Evolutionary conservation across 495 filamentous ascomycete genomes (phyloP).

Genomic region (Delitschia confertaspora): DNA sequence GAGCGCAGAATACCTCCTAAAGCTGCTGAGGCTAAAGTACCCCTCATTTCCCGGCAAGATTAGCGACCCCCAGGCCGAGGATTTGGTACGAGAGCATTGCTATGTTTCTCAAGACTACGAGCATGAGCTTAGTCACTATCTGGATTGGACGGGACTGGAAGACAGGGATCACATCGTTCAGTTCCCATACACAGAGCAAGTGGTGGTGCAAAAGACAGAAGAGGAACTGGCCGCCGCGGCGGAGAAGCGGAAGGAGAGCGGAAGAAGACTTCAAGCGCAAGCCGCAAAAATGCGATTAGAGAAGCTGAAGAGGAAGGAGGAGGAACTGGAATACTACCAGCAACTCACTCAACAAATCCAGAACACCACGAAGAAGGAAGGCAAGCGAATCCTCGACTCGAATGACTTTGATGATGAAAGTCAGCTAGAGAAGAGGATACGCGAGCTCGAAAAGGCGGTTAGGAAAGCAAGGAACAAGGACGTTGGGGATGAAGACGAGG

Average conservation of each 20-base stretch:
- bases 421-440: constrained; percentile 66
- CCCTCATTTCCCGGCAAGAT: constrained; percentile 78
- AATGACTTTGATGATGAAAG: constrained; percentile 88
- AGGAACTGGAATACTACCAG: constrained; percentile 90
- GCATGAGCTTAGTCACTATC: constrained; percentile 57
- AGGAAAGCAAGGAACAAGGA: constrained; percentile 85
- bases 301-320: constrained; percentile 87
- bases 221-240: constrained; percentile 83
- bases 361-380: constrained; percentile 77
- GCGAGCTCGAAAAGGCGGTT: constrained; percentile 81
- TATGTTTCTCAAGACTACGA: constrained; percentile 81
- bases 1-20: constrained; percentile 77
- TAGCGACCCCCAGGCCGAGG: constrained; percentile 73
- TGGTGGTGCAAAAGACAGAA: constrained; percentile 79
- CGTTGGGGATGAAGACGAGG: constrained; percentile 70
- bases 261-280: constrained; percentile 84
- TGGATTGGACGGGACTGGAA: constrained; percentile 84
- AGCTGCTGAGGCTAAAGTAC: constrained; percentile 88
- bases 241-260: constrained; percentile 87
- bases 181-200: constrained; percentile 84
- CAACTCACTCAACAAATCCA: constrained; percentile 58
- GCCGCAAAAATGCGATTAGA: constrained; percentile 94
- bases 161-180: constrained; percentile 83
- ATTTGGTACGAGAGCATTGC: constrained; percentile 80
- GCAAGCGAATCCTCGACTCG: constrained; percentile 70